These are phyloP conservation scores for Diophrys sp. DNA, from an alignment of 73 alveolate genomes.

Conservation along the genomic window DNA sequence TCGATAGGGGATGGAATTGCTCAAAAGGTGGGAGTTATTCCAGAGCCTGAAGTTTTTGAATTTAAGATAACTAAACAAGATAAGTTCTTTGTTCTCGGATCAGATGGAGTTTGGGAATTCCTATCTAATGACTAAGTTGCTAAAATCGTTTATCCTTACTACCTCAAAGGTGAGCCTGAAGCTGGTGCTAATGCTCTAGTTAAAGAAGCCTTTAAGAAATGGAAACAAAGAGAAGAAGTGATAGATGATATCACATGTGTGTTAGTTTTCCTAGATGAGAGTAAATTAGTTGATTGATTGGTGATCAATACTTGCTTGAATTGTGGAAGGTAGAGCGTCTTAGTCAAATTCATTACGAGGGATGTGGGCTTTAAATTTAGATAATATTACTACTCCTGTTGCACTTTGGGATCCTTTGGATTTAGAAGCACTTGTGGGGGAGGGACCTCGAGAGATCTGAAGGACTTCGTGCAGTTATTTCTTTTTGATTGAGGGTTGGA, in stretches of 20 bases:
- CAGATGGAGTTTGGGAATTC: constrained; percentile 31
- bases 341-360: too few relatives aligned
- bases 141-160: constrained; percentile 8
- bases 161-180: constrained; percentile 7
- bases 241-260: constrained; percentile 27
- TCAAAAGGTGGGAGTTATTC: constrained; percentile 6
- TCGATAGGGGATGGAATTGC: constrained; percentile 12
- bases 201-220: constrained; percentile 18
- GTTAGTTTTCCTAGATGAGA: constrained; percentile 19
- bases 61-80: constrained; percentile 20
- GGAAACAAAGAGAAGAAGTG: constrained; percentile 12
- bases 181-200: constrained; percentile 38
- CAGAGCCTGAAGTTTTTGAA: constrained; percentile 18
- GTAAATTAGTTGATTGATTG: neutral
- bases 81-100: constrained; percentile 13
- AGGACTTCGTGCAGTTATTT: too few relatives aligned
- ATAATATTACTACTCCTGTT: too few relatives aligned
- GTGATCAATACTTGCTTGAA: too few relatives aligned
- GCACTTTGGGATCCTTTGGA: too few relatives aligned
- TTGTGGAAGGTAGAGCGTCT: too few relatives aligned
- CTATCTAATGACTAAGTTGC: constrained; percentile 14
- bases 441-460: too few relatives aligned
- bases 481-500: too few relatives aligned
- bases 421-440: too few relatives aligned
- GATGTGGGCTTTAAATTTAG: too few relatives aligned